A percentile compares a stretch with the other conserved stretches of the same genome.
phyloP scores from a whole-genome alignment of 2,329 filamentous ascomycete genomes.

The Colletotrichum kahawae region DNA sequence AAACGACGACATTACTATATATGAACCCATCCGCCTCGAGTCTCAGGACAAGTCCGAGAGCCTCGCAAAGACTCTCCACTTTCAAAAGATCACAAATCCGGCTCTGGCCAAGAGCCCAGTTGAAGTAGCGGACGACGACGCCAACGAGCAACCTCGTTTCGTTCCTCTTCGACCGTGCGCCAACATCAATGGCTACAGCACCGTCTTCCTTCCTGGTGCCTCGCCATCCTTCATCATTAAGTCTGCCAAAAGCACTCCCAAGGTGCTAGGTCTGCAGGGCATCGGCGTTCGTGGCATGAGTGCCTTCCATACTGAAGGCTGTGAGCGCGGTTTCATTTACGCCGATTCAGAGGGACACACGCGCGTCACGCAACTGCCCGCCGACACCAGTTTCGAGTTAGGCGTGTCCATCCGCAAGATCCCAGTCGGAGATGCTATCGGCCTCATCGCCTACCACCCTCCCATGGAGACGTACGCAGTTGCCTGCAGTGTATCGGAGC shows the following conservation, averaged over 20 bases:
- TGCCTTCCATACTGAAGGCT: constrained; percentile 77
- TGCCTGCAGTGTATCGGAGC: constrained; percentile 69
- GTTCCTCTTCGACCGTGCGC: constrained; percentile 62
- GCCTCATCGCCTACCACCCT: constrained; percentile 77
- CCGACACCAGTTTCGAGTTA: constrained; percentile 72
- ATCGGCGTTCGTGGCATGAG: constrained; percentile 73
- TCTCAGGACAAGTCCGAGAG: constrained; percentile 38
- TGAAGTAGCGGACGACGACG: constrained; percentile 54
- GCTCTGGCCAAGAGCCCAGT: constrained; percentile 64
- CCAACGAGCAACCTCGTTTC: constrained; percentile 49
- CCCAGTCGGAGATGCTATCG: constrained; percentile 71
- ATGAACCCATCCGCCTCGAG: constrained; percentile 73
- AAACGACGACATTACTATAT: constrained; percentile 84
- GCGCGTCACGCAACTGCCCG: constrained; percentile 74
- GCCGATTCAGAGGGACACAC: constrained; percentile 75
- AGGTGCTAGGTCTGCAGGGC: constrained; percentile 75
- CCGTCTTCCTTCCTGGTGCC: constrained; percentile 81
- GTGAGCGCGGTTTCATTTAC: constrained; percentile 84
- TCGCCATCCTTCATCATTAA: constrained; percentile 85
- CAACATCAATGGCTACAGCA: constrained; percentile 78
- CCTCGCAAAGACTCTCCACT: constrained; percentile 67
- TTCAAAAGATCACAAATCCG: constrained; percentile 76
- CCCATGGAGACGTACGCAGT: constrained; percentile 78
- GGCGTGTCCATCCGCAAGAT: constrained; percentile 79
- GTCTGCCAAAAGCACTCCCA: constrained; percentile 77